Conservation (phyloP, 345 rosid species). For the Linum usitatissimum region DNA sequence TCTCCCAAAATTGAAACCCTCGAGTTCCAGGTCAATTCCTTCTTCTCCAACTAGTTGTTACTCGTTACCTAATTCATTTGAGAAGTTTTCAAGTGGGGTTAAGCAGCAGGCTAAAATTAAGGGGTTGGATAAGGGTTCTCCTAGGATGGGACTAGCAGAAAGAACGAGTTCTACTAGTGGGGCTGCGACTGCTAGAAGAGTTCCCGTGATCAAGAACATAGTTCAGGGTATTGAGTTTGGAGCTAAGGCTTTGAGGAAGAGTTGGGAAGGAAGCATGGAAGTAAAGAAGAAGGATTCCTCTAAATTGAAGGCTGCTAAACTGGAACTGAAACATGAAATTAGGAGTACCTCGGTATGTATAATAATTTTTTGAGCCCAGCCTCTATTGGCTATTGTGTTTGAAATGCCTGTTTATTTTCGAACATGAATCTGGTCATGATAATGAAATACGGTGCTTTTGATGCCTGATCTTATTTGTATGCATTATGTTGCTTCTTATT, state of each 20-base stretch:
- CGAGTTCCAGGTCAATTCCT: slow-evolving; percentile 68
- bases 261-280: slow-evolving; percentile 92
- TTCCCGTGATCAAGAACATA: slow-evolving; percentile 47
- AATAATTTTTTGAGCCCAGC: neutral
- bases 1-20: slow-evolving; percentile 40
- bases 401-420: neutral
- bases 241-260: slow-evolving; percentile 90
- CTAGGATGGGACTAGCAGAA: slow-evolving; percentile 37
- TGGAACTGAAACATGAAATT: slow-evolving; percentile 44
- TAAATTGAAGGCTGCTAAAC: slow-evolving; percentile 30
- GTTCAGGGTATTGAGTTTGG: slow-evolving; percentile 74
- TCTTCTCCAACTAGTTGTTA: slow-evolving; percentile 84
- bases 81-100: slow-evolving; percentile 70
- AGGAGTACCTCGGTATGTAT: slow-evolving; percentile 57
- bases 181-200: slow-evolving; percentile 36
- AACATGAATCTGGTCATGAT: neutral
- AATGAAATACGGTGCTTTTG: neutral
- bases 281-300: slow-evolving; percentile 42
- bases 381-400: neutral
- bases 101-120: slow-evolving; percentile 61
- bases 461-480: slow-evolving; percentile 1
- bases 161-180: slow-evolving; percentile 39
- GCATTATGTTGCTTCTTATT: neutral
- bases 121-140: slow-evolving; percentile 42
- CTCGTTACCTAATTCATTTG: slow-evolving; percentile 76